Conservation (phyloP, 345 rosid species). For the Sisymbrium irio region DNA sequence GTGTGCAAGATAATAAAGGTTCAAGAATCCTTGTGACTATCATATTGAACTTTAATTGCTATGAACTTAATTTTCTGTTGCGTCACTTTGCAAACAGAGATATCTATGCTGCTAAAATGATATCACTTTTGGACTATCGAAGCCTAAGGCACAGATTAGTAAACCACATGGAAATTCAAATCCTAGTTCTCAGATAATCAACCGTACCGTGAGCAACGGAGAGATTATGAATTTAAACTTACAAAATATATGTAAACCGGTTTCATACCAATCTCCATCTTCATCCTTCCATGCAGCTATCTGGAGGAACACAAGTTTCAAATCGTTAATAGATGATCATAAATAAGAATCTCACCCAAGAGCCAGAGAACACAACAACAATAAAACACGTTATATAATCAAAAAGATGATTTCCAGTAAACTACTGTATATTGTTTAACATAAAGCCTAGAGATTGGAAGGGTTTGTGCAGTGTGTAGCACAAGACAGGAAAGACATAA, state of each 20-base stretch:
- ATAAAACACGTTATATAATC: neutral
- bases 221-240: conserved; percentile 34
- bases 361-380: neutral
- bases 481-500: neutral
- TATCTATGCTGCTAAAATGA: neutral
- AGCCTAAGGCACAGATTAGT: neutral
- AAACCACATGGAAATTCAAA: neutral
- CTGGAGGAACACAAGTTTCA: conserved; percentile 37
- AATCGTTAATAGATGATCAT: neutral
- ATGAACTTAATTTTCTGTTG: too few species aligned
- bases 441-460: neutral
- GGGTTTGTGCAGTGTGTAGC: neutral
- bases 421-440: neutral
- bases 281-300: conserved; percentile 96
- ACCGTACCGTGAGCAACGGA: neutral
- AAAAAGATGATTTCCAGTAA: neutral
- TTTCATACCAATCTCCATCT: conserved; percentile 95
- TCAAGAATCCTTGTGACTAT: neutral
- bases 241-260: conserved; percentile 94
- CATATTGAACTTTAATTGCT: neutral
- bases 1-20: neutral
- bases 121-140: neutral
- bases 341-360: neutral
- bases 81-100: neutral
- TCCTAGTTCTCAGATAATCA: neutral